phyloP scores from a whole-genome alignment of 148 eudicot species.

The Pharnaceum exiguum region DNA sequence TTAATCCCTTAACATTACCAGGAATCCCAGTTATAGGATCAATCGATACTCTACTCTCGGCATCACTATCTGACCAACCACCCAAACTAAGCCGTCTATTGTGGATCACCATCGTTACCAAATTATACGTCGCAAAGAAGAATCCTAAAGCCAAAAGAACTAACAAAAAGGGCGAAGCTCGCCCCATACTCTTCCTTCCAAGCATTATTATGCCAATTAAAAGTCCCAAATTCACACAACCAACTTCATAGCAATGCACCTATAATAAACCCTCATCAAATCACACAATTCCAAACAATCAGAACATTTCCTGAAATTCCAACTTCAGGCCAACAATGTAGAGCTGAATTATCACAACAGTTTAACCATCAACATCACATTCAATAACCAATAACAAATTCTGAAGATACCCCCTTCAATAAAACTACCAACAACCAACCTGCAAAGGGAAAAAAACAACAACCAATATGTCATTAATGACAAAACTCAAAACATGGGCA shows the following conservation, averaged over 20 bases:
- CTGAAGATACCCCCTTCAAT: constrained; percentile 14
- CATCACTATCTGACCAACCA: constrained; percentile 14
- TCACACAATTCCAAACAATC: not conserved
- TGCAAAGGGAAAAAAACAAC: constrained; percentile 20
- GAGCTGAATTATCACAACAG: not conserved
- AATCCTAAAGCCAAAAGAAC: constrained; percentile 57
- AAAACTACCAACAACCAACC: constrained; percentile 27
- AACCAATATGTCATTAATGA: constrained; percentile 9
- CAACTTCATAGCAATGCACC: constrained; percentile 8
- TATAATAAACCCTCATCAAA: not conserved
- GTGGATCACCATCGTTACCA: constrained; percentile 56
- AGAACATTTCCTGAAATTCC: constrained; percentile 2
- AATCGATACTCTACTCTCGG: constrained; percentile 20
- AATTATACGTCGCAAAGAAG: constrained; percentile 76
- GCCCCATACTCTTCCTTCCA: constrained; percentile 57
- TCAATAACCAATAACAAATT: not conserved
- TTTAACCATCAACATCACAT: not conserved
- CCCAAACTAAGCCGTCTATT: constrained; percentile 30
- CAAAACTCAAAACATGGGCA: constrained; percentile 15
- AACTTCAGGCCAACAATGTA: not conserved
- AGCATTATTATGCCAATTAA: constrained; percentile 32
- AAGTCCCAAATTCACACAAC: constrained; percentile 7
- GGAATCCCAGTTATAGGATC: constrained; percentile 74
- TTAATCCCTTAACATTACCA: constrained; percentile 23
- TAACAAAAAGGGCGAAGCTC: constrained; percentile 49